Evolutionary conservation across 2,329 filamentous ascomycete genomes (phyloP).

Genomic region (Tolypocladium album): DNA sequence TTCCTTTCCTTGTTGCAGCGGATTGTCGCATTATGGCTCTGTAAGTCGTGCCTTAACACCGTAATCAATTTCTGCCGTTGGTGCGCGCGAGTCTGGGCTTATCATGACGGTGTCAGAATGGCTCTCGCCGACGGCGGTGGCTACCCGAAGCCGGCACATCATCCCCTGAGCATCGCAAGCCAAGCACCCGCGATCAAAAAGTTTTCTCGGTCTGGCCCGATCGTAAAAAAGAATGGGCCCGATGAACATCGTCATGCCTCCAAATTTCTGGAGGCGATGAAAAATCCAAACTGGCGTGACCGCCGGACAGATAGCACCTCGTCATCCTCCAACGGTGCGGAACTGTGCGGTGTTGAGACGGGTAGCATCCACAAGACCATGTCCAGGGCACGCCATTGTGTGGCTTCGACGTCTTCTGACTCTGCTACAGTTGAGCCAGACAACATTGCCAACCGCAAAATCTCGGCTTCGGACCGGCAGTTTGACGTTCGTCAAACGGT

Average conservation of each 20-base stretch:
- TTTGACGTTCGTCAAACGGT: background rate
- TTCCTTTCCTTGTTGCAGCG: background rate
- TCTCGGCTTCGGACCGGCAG: background rate
- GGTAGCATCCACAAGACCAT: background rate
- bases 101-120: background rate
- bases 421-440: background rate
- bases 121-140: background rate
- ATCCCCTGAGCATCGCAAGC: background rate
- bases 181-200: background rate
- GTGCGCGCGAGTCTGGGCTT: background rate
- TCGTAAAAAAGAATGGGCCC: conserved; percentile 4
- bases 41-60: background rate
- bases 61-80: no score
- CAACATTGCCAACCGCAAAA: conserved; percentile 1
- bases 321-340: background rate
- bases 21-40: background rate
- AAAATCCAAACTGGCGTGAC: conserved; percentile 23
- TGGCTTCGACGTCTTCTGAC: background rate
- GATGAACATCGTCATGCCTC: conserved; percentile 10
- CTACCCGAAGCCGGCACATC: background rate
- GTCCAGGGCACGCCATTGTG: background rate
- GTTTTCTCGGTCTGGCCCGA: background rate
- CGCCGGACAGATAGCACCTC: conserved; percentile 9
- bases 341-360: background rate
- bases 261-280: conserved; percentile 20